Evolutionary conservation across 1,284 basidiomycete genomes (phyloP).

Genomic region (Trichosporon sp.): DNA sequence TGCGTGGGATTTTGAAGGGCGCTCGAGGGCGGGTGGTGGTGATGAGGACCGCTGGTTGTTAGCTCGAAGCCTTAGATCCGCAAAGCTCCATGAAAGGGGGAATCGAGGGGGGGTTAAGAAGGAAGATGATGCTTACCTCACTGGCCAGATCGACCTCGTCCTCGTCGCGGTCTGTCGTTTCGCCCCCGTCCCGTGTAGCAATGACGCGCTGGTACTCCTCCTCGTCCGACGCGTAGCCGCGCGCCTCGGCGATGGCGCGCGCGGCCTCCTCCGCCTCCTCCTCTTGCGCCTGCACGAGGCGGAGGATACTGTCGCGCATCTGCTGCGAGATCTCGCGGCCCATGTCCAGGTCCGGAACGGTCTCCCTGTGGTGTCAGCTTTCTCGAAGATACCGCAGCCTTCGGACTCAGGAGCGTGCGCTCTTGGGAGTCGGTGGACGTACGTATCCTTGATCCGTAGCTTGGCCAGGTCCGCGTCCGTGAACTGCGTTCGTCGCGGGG

Average conservation of each 20-base stretch:
- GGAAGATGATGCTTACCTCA: conserved; percentile 17
- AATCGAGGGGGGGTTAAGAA: neutral
- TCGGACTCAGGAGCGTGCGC: too few species aligned
- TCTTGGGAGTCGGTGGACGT: neutral
- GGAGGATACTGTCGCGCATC: conserved; percentile 77
- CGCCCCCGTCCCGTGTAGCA: conserved; percentile 37
- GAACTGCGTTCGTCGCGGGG: conserved; percentile 19
- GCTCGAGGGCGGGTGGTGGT: conserved; percentile 4
- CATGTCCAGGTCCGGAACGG: conserved; percentile 35
- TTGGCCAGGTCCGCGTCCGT: conserved; percentile 63
- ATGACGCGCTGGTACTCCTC: conserved; percentile 47
- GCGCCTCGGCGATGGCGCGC: conserved; percentile 52
- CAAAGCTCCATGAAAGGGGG: neutral
- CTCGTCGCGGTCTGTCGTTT: conserved; percentile 33
- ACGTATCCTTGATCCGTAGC: conserved; percentile 62
- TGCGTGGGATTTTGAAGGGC: conserved; percentile 4
- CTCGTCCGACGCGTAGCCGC: conserved; percentile 49
- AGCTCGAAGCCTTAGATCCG: neutral
- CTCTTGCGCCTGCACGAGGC: conserved; percentile 69
- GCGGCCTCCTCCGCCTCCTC: conserved; percentile 69
- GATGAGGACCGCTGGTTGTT: conserved; percentile 18
- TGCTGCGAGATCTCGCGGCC: conserved; percentile 68
- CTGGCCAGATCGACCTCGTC: conserved; percentile 15
- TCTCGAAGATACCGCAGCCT: neutral
- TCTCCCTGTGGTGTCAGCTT: neutral